These are phyloP conservation scores for Hibiscus trionum DNA, from an alignment of 345 rosid species.

Conservation along the genomic window DNA sequence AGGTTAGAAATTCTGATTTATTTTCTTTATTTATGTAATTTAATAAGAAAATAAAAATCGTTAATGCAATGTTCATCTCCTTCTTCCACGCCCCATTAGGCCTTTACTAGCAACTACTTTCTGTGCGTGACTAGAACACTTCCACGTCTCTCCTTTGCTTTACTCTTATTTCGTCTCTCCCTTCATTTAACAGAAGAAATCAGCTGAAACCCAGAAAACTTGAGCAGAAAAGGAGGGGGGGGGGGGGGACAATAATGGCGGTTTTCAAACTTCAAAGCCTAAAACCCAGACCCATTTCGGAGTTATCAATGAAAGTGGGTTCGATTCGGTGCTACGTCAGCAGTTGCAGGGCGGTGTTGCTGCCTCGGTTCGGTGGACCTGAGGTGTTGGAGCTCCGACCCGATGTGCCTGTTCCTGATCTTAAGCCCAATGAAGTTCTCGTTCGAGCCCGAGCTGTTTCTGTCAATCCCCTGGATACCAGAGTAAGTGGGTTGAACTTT, in stretches of 20 bases:
- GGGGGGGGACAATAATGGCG: slow-evolving; percentile 19
- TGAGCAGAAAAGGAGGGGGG: not conserved
- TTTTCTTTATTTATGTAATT: not conserved
- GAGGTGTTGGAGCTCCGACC: slow-evolving; percentile 73
- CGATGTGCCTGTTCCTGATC: slow-evolving; percentile 65
- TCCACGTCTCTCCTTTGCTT: slow-evolving; percentile 8
- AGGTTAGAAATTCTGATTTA: not conserved
- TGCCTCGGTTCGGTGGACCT: slow-evolving; percentile 90
- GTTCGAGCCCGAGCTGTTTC: slow-evolving; percentile 86
- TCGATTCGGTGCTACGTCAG: slow-evolving; percentile 45
- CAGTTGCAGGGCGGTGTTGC: slow-evolving; percentile 72
- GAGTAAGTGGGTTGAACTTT: slow-evolving; percentile 43
- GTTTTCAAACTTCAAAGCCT: slow-evolving; percentile 12
- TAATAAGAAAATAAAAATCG: not conserved
- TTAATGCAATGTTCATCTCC: not conserved
- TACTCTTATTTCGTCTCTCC: not conserved
- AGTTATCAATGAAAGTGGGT: slow-evolving; percentile 4
- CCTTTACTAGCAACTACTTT: not conserved
- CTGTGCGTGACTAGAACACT: slow-evolving; percentile 1
- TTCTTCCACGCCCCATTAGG: not conserved
- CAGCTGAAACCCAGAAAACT: slow-evolving; percentile 1
- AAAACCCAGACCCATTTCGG: not conserved
- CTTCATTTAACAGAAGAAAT: not conserved
- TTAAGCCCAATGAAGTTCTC: slow-evolving; percentile 68
- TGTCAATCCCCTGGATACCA: slow-evolving; percentile 81